Conservation (phyloP, 139 green algal genomes). For the Deuterostichococcus epilithicus region DNA sequence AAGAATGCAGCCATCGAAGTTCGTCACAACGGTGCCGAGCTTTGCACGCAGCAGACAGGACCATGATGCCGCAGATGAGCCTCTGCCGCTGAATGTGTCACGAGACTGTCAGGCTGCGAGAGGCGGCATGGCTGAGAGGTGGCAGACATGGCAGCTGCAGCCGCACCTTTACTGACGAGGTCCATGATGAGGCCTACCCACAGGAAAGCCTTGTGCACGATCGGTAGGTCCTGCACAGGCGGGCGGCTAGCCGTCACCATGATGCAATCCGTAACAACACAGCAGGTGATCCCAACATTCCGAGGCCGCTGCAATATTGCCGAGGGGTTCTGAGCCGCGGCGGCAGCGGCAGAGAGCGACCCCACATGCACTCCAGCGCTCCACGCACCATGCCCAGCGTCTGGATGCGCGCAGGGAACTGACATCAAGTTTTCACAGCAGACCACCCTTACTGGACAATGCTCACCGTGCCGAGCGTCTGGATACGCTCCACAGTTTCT, state of each 20-base stretch:
- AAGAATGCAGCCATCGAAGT: conserved; percentile 24
- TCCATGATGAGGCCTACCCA: conserved; percentile 34
- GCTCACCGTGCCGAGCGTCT: background rate
- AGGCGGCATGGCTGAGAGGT: background rate
- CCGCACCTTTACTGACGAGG: conserved; percentile 24
- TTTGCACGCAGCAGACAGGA: background rate
- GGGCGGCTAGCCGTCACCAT: background rate
- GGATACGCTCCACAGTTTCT: background rate
- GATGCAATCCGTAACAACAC: background rate
- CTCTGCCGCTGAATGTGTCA: background rate
- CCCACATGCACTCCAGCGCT: too few species aligned
- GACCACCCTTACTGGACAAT: background rate
- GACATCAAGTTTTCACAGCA: too few species aligned
- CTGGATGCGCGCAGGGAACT: background rate
- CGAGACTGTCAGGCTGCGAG: conserved; percentile 5
- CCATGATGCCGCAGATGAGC: background rate
- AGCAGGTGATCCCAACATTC: background rate
- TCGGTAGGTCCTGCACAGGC: conserved; percentile 19
- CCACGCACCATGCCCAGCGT: too few species aligned
- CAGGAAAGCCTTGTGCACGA: conserved; percentile 29
- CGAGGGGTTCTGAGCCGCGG: too few species aligned
- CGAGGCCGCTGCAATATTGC: too few species aligned
- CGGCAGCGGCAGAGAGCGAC: too few species aligned
- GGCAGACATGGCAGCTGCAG: conserved; percentile 26
- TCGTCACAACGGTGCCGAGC: conserved; percentile 2